A percentile compares a stretch with the other conserved stretches of the same genome.
These are phyloP conservation scores for Aspergillus brasiliensis DNA, from an alignment of 2,329 filamentous ascomycete species.

Conservation along the genomic window DNA sequence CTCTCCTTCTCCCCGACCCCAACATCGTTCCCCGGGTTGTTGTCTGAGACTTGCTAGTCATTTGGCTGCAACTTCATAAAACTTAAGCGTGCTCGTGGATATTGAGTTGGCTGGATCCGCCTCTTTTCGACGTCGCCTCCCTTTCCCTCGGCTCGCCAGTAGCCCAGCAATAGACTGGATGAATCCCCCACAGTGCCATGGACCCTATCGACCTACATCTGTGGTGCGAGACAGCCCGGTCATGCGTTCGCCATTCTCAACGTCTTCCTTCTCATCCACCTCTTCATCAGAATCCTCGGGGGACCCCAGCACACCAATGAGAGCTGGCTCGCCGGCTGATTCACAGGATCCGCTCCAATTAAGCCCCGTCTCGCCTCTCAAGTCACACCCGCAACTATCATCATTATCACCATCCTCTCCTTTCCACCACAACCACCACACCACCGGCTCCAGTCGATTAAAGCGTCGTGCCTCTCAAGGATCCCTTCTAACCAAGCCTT, in stretches of 20 bases:
- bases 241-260: slow-evolving; percentile 31
- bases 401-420: slow-evolving; percentile 16
- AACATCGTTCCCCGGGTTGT: background rate
- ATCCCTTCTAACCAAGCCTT: slow-evolving; percentile 37
- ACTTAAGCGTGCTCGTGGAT: background rate
- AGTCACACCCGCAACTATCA: slow-evolving; percentile 15
- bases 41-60: background rate
- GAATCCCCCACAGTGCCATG: slow-evolving; percentile 37
- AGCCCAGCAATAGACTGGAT: slow-evolving; percentile 29
- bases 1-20: background rate
- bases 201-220: slow-evolving; percentile 30
- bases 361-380: slow-evolving; percentile 26
- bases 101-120: slow-evolving; percentile 1
- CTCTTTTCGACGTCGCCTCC: slow-evolving; percentile 9
- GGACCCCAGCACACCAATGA: slow-evolving; percentile 19
- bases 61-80: background rate
- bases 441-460: slow-evolving; percentile 28
- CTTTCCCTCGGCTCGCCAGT: slow-evolving; percentile 9
- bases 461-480: slow-evolving; percentile 42
- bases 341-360: slow-evolving; percentile 15
- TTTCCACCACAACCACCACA: slow-evolving; percentile 13
- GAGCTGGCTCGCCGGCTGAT: slow-evolving; percentile 16
- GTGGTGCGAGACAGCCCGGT: slow-evolving; percentile 27
- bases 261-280: slow-evolving; percentile 22
- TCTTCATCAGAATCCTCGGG: slow-evolving; percentile 20